Evolutionary conservation across 2,329 filamentous ascomycete species (phyloP).

Genomic region (Ophiostoma ulmi): DNA sequence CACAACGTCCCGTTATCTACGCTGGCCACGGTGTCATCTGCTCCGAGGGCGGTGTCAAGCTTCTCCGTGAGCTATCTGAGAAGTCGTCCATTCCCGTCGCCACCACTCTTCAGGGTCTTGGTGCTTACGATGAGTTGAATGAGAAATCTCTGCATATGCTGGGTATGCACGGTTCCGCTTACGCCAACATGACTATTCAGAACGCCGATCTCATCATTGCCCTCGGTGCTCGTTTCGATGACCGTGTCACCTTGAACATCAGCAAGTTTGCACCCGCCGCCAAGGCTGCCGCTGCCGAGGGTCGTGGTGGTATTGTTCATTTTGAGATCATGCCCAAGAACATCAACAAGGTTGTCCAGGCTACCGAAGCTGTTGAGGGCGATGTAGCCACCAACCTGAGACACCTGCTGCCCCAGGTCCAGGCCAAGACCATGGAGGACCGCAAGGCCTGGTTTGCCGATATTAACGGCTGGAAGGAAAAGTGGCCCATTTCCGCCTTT

Average conservation of each 20-base stretch:
- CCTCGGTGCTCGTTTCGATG: slow-evolving; percentile 89
- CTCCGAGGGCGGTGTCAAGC: slow-evolving; percentile 68
- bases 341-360: slow-evolving; percentile 98
- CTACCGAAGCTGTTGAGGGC: slow-evolving; percentile 90
- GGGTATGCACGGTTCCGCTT: slow-evolving; percentile 95
- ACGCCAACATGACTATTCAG: slow-evolving; percentile 97
- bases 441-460: slow-evolving; percentile 83
- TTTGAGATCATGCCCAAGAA: slow-evolving; percentile 99
- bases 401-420: slow-evolving; percentile 66
- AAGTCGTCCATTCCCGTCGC: slow-evolving; percentile 91
- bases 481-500: slow-evolving; percentile 79
- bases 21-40: slow-evolving; percentile 86
- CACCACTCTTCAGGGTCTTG: slow-evolving; percentile 89
- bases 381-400: slow-evolving; percentile 78
- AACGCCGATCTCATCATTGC: slow-evolving; percentile 94
- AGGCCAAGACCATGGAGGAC: slow-evolving; percentile 56
- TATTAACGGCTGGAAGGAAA: slow-evolving; percentile 85
- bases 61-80: slow-evolving; percentile 81
- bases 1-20: slow-evolving; percentile 93
- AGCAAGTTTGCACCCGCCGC: slow-evolving; percentile 85
- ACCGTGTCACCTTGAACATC: slow-evolving; percentile 81
- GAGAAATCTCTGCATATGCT: slow-evolving; percentile 96
- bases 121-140: slow-evolving; percentile 87
- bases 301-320: slow-evolving; percentile 89
- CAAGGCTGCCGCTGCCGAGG: slow-evolving; percentile 75